Base-by-base conservation (phyloP, 495 filamentous ascomycete species). In the Thozetella sp. region DNA sequence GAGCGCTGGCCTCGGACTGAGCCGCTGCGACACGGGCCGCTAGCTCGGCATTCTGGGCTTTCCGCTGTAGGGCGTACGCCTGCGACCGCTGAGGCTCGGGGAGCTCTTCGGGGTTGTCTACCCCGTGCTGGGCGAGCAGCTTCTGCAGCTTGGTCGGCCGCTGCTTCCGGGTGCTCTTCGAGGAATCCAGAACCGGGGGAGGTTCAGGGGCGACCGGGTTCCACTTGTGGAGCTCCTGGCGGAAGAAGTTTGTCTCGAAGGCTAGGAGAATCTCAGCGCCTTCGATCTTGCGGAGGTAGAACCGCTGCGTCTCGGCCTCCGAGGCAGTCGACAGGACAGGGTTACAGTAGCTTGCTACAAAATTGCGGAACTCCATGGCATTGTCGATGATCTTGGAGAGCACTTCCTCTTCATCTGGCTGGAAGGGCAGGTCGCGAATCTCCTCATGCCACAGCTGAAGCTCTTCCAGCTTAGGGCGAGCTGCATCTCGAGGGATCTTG, bases 401-500 rank as follows among this genome's bases (percentile, higher is more conserved):
- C 15, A 90, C 85, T 22, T 93, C 87, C 71, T 97, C 91, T 72
- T 99, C 95, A 56, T 99, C 95, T 0, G 95, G 94, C 63, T 97
- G 96, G 78, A 99, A 99, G 1, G 95, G 95, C 24, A 99, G 79
- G 37, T 60, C 73, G 12, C 86, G 78, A 55, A 98, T 89, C 68
- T 99, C 94, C 9, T 89, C 88, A 62, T 93, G 90, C 93, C 95
- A 97, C 1, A 87, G 78, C 55, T 89, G 83, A 43, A 98, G 81
- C 63, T 98, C 94, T 71, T 99, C 95, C 12, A 99, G 79, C 74
- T 97, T 98, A 0, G 95, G 95, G 46, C 95, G 89, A 54, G 94
- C 92, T 30, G 95, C 95, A 80, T 99, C 95, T n/a, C 95, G 93
- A 40, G 95, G 95, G 53, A 99, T 99, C 79, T 96, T 96, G 64